Base-by-base conservation (phyloP, 768 basidiomycete genomes). In the Podaxis rugospora region DNA sequence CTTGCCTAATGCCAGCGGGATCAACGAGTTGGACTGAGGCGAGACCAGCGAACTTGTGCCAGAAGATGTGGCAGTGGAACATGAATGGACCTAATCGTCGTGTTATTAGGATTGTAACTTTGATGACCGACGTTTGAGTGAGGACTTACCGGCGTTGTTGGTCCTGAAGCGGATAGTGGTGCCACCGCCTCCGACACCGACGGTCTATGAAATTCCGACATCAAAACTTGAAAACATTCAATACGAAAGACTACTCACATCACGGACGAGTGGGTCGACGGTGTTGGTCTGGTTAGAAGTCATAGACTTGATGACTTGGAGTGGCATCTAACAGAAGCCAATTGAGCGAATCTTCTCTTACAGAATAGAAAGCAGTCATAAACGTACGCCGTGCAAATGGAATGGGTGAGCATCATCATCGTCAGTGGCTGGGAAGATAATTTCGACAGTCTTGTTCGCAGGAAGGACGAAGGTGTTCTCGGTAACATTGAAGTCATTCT, bases 201-300 rank as follows among this genome's bases (percentile, higher is more conserved):
- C 61, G 36, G 57, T 39, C 51, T 63, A 23, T 9, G 16, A 27
- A 28, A 40, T 6, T 28, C 10, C 25, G 10, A 23, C 5, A 13
- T 44, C 14, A 44, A 21, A 23, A 23, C 1, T 4, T 18, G 4
- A n/a, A 36, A 28, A 13, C 23, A 7, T 25, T 4, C 18, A 18
- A 21, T 51, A 14, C 10, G 1, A 3, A 21, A 14, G 7, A 28
- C 4, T 74, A 39, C 86, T 78, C 4, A 84, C 84, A 66, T 89
- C 87, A 39, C 86, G 75, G 44, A 76, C 62, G 49, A 76, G 76
- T 0, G 89, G 89, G 69, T 89, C 83, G n/a, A 66, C 65, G 39
- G 74, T 80, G 69, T 83, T 83, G 65, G 74, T 76, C 2, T 18
- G 14, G 10, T 66, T 63, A 25, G 68, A 61, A 23, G 54, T 61